Conservation (phyloP, 2,329 filamentous ascomycete genomes). For the Helotiales sp. region DNA sequence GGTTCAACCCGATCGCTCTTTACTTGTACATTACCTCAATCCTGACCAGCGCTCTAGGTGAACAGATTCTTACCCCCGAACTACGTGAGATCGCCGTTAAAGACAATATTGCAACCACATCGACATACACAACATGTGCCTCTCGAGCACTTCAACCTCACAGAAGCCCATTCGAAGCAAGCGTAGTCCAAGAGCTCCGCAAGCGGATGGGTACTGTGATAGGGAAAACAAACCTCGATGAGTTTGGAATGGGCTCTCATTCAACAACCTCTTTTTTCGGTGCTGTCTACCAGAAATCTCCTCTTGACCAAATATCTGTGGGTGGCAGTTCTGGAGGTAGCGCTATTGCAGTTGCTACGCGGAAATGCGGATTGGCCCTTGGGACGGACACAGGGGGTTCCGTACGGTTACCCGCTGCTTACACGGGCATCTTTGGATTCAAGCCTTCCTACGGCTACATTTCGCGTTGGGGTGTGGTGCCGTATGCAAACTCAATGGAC, state of each 20-base stretch:
- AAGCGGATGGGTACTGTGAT: slow-evolving; percentile 59
- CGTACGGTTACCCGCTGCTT: slow-evolving; percentile 70
- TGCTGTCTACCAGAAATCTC: slow-evolving; percentile 46
- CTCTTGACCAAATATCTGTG: slow-evolving; percentile 51
- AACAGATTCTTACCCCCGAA: neutral
- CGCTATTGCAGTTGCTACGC: slow-evolving; percentile 75
- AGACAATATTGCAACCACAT: slow-evolving; percentile 71
- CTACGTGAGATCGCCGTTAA: slow-evolving; percentile 52
- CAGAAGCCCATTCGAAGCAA: slow-evolving; percentile 77
- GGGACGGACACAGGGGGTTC: slow-evolving; percentile 87
- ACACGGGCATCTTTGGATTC: slow-evolving; percentile 66
- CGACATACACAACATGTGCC: slow-evolving; percentile 77
- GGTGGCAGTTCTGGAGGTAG: slow-evolving; percentile 94
- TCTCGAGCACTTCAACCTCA: slow-evolving; percentile 73
- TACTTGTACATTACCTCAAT: neutral
- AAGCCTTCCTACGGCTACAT: slow-evolving; percentile 72
- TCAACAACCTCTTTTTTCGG: slow-evolving; percentile 68
- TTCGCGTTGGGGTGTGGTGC: slow-evolving; percentile 68
- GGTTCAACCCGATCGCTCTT: neutral
- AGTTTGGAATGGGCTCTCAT: slow-evolving; percentile 94
- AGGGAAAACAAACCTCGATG: slow-evolving; percentile 91
- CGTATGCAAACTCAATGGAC: slow-evolving; percentile 74
- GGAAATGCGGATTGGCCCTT: slow-evolving; percentile 62
- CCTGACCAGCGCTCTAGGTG: neutral
- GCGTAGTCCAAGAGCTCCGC: slow-evolving; percentile 70